Evolutionary conservation across 1,284 basidiomycete species (phyloP), one percentile per base, ranked within the genome.

Genomic region (Gymnopus androsaceus): DNA sequence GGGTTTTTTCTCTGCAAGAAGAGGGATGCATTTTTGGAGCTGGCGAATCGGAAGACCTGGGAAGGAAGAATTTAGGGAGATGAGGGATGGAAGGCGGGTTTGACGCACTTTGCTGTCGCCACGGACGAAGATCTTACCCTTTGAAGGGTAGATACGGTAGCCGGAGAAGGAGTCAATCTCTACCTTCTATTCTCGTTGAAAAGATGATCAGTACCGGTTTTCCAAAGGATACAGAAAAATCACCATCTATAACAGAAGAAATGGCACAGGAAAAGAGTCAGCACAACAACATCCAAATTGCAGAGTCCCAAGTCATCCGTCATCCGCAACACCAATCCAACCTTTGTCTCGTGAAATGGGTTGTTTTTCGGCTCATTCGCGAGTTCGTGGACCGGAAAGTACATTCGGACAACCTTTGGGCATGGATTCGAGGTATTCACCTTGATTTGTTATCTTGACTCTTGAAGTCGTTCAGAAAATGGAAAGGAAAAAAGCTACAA

Each of bases 1-100:
- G 97, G 96, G 85, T 99, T 99, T 84, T 99, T 99, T 81, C 96
- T 93, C 79, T 99, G 97, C 61, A 94, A 82, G 90, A 99, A 99
- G 66, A 99, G 90, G 61, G 95, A 98, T 68, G 95, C 85, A 73
- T 86, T 90, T 87, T 97, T 97, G 64, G 91, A 90, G 70, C 75
- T 82, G 66, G 87, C 79, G 76, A 95, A 95, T 73, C 94, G 92
- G 89, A 96, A 96, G 71, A 94, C 85, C 93, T 95, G 69, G 7
- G 45, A 19, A 15, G 25, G 14, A 12, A 21, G 46, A 52, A 40
- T 48, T 36, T 54, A 41, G 41, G 19, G 33, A 28, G 34, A 45
- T 27, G 41, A 28, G 4, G 34, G 12, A n/a, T 21, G 45, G 41
- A 46, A 45, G 28, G 12, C 19, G 15, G 21, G 42, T 12, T 9